phyloP scores from a whole-genome alignment of 2,329 filamentous ascomycete genomes.

The Scorias spongiosa region DNA sequence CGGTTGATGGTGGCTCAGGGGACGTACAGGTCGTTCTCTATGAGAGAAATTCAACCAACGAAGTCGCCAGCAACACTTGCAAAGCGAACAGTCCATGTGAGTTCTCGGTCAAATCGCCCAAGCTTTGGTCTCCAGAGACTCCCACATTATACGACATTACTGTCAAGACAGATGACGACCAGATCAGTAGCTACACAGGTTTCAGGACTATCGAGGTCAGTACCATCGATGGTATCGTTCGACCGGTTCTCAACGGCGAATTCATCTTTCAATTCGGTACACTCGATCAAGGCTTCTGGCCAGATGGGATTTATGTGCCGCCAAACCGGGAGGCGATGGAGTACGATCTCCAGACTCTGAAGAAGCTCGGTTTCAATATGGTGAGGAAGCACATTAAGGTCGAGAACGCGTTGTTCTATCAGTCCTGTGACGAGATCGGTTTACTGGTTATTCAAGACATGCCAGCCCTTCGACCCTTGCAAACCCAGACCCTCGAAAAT shows the following conservation, averaged over 20 bases:
- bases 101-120: conserved; percentile 39
- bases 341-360: conserved; percentile 48
- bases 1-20: neutral
- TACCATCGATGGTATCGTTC: conserved; percentile 40
- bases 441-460: conserved; percentile 58
- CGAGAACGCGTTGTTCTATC: conserved; percentile 52
- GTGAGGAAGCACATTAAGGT: conserved; percentile 60
- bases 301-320: conserved; percentile 50
- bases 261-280: conserved; percentile 54
- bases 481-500: conserved; percentile 20
- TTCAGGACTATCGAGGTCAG: conserved; percentile 49
- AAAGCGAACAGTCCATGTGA: conserved; percentile 36
- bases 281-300: conserved; percentile 58
- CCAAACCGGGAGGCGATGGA: conserved; percentile 53
- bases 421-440: conserved; percentile 50
- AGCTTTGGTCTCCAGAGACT: conserved; percentile 49
- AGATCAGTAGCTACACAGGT: conserved; percentile 49
- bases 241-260: conserved; percentile 52
- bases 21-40: neutral
- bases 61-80: conserved; percentile 30
- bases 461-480: conserved; percentile 39
- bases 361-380: conserved; percentile 54
- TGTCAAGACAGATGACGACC: conserved; percentile 38
- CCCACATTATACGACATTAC: conserved; percentile 51
- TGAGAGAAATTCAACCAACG: neutral